Evolutionary conservation across 768 basidiomycete species (phyloP).

Genomic region (Lanmaoa rubissima): DNA sequence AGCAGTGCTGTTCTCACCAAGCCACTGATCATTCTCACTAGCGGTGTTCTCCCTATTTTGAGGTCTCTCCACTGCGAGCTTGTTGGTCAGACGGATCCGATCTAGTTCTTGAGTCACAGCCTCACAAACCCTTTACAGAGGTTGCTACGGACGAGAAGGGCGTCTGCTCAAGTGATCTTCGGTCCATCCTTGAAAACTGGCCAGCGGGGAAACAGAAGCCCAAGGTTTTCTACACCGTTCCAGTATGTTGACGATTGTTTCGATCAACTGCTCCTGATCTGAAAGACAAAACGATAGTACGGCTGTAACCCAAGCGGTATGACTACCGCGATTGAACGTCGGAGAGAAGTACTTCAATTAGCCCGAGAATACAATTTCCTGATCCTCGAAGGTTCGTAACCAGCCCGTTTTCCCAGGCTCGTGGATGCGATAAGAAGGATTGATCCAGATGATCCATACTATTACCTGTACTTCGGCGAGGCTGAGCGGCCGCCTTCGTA

Average conservation of each 20-base stretch:
- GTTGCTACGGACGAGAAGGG: slow-evolving; percentile 76
- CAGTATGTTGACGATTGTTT: slow-evolving; percentile 40
- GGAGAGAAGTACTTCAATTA: slow-evolving; percentile 68
- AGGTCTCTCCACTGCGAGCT: slow-evolving; percentile 53
- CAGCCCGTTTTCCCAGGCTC: background rate
- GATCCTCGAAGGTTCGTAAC: slow-evolving; percentile 71
- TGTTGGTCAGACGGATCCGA: slow-evolving; percentile 44
- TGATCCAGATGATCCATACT: slow-evolving; percentile 73
- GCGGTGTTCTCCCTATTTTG: slow-evolving; percentile 68
- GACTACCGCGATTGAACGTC: slow-evolving; percentile 68
- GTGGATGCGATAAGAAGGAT: background rate
- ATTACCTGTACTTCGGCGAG: slow-evolving; percentile 72
- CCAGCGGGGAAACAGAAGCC: slow-evolving; percentile 68
- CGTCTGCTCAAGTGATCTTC: slow-evolving; percentile 57
- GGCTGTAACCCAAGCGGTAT: slow-evolving; percentile 88
- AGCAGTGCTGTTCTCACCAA: slow-evolving; percentile 13
- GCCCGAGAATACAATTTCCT: slow-evolving; percentile 73
- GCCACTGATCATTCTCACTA: slow-evolving; percentile 26
- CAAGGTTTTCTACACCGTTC: slow-evolving; percentile 78
- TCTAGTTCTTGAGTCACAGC: background rate
- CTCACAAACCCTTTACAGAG: slow-evolving; percentile 44
- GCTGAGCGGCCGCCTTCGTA: slow-evolving; percentile 69
- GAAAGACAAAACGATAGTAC: slow-evolving; percentile 43
- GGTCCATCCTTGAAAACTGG: slow-evolving; percentile 71
- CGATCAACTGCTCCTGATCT: slow-evolving; percentile 3